These are phyloP conservation scores for Yarrowia divulgata DNA, from an alignment of 805 yeast genomes.

Conservation along the genomic window DNA sequence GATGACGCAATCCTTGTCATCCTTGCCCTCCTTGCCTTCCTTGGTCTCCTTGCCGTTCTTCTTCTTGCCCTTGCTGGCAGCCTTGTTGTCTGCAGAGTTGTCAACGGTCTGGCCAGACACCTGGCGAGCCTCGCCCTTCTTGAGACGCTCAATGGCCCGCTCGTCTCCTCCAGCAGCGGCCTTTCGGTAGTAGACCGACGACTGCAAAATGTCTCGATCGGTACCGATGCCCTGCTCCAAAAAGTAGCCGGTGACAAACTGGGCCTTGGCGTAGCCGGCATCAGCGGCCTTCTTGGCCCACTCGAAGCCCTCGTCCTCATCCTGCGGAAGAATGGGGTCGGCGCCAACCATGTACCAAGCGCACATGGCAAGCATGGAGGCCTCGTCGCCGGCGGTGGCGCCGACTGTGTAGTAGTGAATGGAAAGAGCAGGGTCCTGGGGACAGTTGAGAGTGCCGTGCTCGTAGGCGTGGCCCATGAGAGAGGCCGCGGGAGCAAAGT, in stretches of 20 bases:
- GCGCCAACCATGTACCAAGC: constrained; percentile 97
- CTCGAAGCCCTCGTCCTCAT: constrained; percentile 86
- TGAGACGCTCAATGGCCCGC: constrained; percentile 55
- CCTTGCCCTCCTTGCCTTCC: constrained; percentile 41
- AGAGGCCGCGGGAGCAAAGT: constrained; percentile 81
- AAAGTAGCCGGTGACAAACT: constrained; percentile 82
- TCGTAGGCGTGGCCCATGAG: constrained; percentile 86
- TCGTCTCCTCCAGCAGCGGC: constrained; percentile 72
- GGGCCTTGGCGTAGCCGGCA: constrained; percentile 78
- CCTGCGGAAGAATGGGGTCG: constrained; percentile 78
- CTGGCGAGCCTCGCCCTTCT: constrained; percentile 40
- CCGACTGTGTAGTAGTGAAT: constrained; percentile 94
- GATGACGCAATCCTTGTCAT: constrained; percentile 47
- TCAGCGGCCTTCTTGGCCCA: constrained; percentile 93
- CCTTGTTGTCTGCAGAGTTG: neutral
- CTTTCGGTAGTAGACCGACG: constrained; percentile 75
- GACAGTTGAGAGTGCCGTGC: constrained; percentile 68
- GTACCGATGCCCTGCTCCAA: constrained; percentile 90
- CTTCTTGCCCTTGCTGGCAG: constrained; percentile 32
- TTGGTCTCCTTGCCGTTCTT: constrained; percentile 39
- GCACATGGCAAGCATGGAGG: constrained; percentile 90
- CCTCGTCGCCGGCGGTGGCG: constrained; percentile 85
- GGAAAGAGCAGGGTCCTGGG: constrained; percentile 80
- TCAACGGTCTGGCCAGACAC: constrained; percentile 21
- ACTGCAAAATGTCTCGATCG: constrained; percentile 60